Percentiles rank a stretch among this genome's conserved stretches.
phyloP scores from a whole-genome alignment of 495 filamentous ascomycete genomes.

The Aspergillus leporis region DNA sequence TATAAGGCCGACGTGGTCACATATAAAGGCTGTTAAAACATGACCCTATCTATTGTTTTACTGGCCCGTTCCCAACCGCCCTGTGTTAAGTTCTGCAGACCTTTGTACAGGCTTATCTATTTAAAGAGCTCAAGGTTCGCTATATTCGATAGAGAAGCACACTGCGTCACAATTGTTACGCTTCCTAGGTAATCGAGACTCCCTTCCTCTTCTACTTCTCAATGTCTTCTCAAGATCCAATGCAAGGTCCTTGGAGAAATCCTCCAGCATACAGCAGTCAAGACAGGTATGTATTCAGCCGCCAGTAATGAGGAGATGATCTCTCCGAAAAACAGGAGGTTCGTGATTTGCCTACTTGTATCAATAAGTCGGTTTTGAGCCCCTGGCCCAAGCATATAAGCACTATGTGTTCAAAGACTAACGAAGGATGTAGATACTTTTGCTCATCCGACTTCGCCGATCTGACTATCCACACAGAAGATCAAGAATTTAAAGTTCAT shows the following conservation, averaged over 20 bases:
- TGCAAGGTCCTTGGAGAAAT: too few relatives aligned
- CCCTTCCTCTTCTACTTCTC: too few relatives aligned
- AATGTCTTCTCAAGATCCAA: too few relatives aligned
- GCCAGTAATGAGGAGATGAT: background rate
- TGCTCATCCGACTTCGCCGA: conserved; percentile 32
- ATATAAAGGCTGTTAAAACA: background rate
- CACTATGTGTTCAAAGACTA: background rate
- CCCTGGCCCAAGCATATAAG: background rate
- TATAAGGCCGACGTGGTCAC: background rate
- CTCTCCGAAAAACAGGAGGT: background rate
- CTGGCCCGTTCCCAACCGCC: too few relatives aligned
- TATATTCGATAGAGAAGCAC: too few relatives aligned
- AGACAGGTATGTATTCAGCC: background rate
- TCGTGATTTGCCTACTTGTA: background rate
- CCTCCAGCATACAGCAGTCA: too few relatives aligned
- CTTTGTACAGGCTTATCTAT: too few relatives aligned
- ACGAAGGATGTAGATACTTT: conserved; percentile 8
- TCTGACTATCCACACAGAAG: conserved; percentile 34
- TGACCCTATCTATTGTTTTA: background rate
- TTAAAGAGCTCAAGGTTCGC: too few relatives aligned
- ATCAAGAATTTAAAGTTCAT: conserved; percentile 38
- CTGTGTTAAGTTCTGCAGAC: too few relatives aligned
- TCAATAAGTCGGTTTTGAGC: background rate
- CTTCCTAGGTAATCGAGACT: too few relatives aligned
- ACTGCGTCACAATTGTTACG: too few relatives aligned